Conservation (phyloP, 1,284 basidiomycete genomes). For the Ustilago hordei region DNA sequence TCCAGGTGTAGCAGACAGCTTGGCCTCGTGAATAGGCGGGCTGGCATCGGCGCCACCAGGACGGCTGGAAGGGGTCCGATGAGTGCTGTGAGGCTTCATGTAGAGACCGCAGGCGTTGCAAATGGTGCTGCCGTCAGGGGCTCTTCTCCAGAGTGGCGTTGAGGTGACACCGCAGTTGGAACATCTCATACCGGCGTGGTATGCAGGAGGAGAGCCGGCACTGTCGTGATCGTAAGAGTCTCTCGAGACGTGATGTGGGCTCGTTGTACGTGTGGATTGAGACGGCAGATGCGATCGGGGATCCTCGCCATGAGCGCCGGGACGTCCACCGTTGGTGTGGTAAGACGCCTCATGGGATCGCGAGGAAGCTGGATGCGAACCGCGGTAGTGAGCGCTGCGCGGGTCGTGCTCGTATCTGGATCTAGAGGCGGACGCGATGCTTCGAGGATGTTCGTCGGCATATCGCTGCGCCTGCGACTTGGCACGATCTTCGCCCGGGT, state of each 20-base stretch:
- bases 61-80: slow-evolving; percentile 35
- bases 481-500: slow-evolving; percentile 31
- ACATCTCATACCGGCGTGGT: slow-evolving; percentile 71
- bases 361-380: slow-evolving; percentile 9
- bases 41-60: slow-evolving; percentile 31
- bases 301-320: slow-evolving; percentile 14
- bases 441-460: slow-evolving; percentile 33
- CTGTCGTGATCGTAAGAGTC: slow-evolving; percentile 31
- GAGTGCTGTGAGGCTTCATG: slow-evolving; percentile 54
- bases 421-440: slow-evolving; percentile 35
- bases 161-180: slow-evolving; percentile 88
- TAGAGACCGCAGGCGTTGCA: slow-evolving; percentile 79
- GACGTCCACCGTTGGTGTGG: slow-evolving; percentile 26
- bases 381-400: slow-evolving; percentile 21
- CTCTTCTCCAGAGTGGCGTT: slow-evolving; percentile 88
- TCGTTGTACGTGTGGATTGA: slow-evolving; percentile 22
- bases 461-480: slow-evolving; percentile 35
- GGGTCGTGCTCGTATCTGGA: slow-evolving; percentile 28
- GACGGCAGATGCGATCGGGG: slow-evolving; percentile 4
- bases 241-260: slow-evolving; percentile 25
- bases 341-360: slow-evolving; percentile 24
- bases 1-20: slow-evolving; percentile 15
- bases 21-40: slow-evolving; percentile 23
- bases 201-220: slow-evolving; percentile 35
- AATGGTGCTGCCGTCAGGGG: slow-evolving; percentile 87